Conservation (phyloP, 805 yeast genomes). For the Candida peoriensis region DNA sequence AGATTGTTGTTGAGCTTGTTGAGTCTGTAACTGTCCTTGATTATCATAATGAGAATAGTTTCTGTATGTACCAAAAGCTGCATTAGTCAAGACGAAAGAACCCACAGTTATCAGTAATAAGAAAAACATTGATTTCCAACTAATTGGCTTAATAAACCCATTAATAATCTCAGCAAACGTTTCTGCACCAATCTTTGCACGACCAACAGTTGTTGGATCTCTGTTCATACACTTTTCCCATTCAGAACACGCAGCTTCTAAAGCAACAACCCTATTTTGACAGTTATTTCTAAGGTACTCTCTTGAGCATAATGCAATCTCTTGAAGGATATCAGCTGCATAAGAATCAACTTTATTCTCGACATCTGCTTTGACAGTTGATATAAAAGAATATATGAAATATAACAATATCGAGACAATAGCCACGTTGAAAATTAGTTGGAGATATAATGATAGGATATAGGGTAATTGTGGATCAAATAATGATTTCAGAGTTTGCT, state of each 20-base stretch:
- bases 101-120: constrained; percentile 44
- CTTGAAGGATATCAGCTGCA: constrained; percentile 53
- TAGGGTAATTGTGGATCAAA: constrained; percentile 49
- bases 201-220: constrained; percentile 64
- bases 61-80: constrained; percentile 41
- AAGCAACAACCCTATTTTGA: constrained; percentile 63
- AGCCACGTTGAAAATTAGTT: constrained; percentile 51
- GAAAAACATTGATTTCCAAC: constrained; percentile 60
- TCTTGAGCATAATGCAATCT: constrained; percentile 62
- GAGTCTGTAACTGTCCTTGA: not conserved
- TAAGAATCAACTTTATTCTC: constrained; percentile 61
- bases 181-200: constrained; percentile 71
- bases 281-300: constrained; percentile 74
- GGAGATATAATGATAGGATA: constrained; percentile 57
- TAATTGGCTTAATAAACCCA: constrained; percentile 66
- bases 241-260: constrained; percentile 60
- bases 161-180: constrained; percentile 79
- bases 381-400: constrained; percentile 44
- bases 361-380: constrained; percentile 64
- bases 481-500: constrained; percentile 14
- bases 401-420: constrained; percentile 48
- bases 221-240: constrained; percentile 84
- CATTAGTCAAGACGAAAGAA: constrained; percentile 44
- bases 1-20: constrained; percentile 5
- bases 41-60: constrained; percentile 20